Conservation (phyloP, 805 yeast species). For the Myxozyma geophila region DNA sequence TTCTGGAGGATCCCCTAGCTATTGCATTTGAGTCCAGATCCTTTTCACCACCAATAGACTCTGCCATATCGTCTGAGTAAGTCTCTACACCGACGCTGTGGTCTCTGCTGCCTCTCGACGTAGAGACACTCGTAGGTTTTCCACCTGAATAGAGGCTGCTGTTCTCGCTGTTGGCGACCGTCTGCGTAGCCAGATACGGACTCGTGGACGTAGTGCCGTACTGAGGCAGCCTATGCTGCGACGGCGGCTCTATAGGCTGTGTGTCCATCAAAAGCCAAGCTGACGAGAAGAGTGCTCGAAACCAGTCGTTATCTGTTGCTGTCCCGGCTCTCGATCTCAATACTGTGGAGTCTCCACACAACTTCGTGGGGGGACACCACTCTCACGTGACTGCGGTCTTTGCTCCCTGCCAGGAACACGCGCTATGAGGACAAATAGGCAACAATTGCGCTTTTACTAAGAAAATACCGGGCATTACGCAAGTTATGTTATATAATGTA, state of each 20-base stretch:
- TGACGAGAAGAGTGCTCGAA: background rate
- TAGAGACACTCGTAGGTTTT: background rate
- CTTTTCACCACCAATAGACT: background rate
- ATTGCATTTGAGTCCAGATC: background rate
- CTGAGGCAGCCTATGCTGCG: constrained; percentile 10
- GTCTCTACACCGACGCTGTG: background rate
- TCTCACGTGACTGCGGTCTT: background rate
- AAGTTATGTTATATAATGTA: background rate
- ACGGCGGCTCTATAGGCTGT: constrained; percentile 5
- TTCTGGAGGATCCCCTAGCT: background rate
- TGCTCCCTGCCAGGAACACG: background rate
- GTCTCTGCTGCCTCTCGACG: background rate
- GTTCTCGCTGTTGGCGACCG: background rate
- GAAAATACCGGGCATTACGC: background rate
- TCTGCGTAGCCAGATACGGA: constrained; percentile 1
- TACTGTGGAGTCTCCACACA: constrained; percentile 6
- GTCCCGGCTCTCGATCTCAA: background rate
- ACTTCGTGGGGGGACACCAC: constrained; percentile 3
- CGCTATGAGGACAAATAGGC: too few relatives aligned
- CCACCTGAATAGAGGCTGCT: background rate
- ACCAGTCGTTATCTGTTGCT: background rate
- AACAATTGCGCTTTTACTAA: too few relatives aligned
- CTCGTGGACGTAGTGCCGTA: background rate
- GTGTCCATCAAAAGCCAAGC: constrained; percentile 4
- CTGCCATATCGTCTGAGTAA: constrained; percentile 6